These are phyloP conservation scores for Begonia peltatifolia DNA, from an alignment of 306 rosid species.

Conservation along the genomic window DNA sequence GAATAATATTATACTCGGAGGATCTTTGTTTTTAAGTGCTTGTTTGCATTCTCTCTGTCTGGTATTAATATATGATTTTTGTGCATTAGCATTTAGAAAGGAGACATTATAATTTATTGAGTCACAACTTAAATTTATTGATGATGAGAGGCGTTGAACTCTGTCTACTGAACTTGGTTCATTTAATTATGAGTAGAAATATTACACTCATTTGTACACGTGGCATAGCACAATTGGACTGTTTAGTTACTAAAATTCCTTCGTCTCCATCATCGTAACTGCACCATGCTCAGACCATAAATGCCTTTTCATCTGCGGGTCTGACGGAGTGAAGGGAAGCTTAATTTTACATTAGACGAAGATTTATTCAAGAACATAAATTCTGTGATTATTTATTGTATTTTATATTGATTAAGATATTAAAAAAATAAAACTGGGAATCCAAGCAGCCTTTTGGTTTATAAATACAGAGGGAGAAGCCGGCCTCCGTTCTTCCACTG, in stretches of 20 bases:
- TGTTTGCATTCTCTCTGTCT: no score
- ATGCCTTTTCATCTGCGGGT: not conserved
- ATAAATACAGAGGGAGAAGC: conserved; percentile 20
- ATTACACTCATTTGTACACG: not conserved
- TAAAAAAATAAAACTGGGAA: conserved; percentile 16
- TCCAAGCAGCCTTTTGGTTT: conserved; percentile 27
- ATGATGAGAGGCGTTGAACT: no score
- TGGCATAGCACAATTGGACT: not conserved
- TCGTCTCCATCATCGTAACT: not conserved
- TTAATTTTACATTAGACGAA: conserved; percentile 9
- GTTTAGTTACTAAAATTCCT: not conserved
- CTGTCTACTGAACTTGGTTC: no score
- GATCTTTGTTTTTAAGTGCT: no score
- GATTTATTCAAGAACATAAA: conserved; percentile 13
- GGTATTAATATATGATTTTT: no score
- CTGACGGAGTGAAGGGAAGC: not conserved
- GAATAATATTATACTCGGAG: no score
- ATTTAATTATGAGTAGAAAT: not conserved
- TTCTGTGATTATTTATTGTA: not conserved
- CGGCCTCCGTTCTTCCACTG: conserved; percentile 7
- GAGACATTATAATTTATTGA: no score
- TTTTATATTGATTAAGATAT: conserved; percentile 14
- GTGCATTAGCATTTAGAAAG: no score
- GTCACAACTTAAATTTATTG: no score
- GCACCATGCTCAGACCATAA: not conserved